A percentile compares a stretch with the other conserved stretches of the same genome.
phyloP scores from a whole-genome alignment of 352 stramenopile genomes.

The Globisporangium rhizosaccharum region DNA sequence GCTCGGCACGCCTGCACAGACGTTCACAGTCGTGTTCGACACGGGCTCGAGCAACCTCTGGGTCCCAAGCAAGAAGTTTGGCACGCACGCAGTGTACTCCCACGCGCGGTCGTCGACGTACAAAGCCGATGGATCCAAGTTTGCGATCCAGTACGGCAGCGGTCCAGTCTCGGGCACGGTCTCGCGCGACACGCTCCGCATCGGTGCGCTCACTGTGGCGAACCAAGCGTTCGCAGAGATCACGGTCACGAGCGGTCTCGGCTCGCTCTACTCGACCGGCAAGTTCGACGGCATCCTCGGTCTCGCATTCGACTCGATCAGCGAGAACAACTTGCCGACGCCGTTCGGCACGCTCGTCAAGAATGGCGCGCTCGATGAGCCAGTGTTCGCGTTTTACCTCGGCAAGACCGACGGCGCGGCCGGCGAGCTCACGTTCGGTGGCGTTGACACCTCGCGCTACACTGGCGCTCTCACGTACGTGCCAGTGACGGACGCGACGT shows the following conservation, averaged over 20 bases:
- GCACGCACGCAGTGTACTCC: slow-evolving; percentile 75
- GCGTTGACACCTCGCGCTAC: slow-evolving; percentile 88
- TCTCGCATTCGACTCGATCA: slow-evolving; percentile 85
- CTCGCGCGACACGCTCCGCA: slow-evolving; percentile 79
- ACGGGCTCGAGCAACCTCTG: slow-evolving; percentile 96
- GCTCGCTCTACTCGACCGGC: slow-evolving; percentile 90
- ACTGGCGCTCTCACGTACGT: slow-evolving; percentile 92
- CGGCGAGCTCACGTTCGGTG: slow-evolving; percentile 78
- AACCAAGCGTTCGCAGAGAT: slow-evolving; percentile 95
- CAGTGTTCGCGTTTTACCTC: slow-evolving; percentile 96
- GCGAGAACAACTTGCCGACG: no score
- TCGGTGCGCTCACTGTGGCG: slow-evolving; percentile 54
- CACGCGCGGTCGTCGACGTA: slow-evolving; percentile 36
- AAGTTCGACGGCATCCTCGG: slow-evolving; percentile 99
- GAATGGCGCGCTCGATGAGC: slow-evolving; percentile 11
- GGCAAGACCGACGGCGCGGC: slow-evolving; percentile 66
- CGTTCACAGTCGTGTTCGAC: slow-evolving; percentile 95
- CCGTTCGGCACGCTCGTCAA: no score
- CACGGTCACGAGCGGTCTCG: slow-evolving; percentile 94
- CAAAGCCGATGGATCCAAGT: slow-evolving; percentile 87
- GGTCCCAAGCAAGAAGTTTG: slow-evolving; percentile 87
- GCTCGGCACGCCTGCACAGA: slow-evolving; percentile 61
- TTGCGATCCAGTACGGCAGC: slow-evolving; percentile 95
- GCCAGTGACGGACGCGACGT: slow-evolving; percentile 58
- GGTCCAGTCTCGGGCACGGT: slow-evolving; percentile 91